Evolutionary conservation across 1,284 basidiomycete species (phyloP).

Genomic region (Limonomyces culmigenus): DNA sequence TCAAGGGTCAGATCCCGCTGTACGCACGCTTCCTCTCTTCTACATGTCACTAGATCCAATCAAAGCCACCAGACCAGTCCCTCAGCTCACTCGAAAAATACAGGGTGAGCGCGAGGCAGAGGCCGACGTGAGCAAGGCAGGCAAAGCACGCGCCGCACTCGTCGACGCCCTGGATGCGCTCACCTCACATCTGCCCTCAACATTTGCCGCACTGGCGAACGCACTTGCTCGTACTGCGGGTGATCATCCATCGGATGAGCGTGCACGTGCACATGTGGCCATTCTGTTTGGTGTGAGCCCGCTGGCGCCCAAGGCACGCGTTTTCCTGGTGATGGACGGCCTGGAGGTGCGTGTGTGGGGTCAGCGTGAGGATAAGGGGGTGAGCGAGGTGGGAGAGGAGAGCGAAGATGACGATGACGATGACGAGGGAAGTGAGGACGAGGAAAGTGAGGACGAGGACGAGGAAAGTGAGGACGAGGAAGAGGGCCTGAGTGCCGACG

Average conservation of each 20-base stretch:
- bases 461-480: slow-evolving; percentile 6
- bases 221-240: slow-evolving; percentile 25
- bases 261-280: slow-evolving; percentile 29
- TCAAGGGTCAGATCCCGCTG: slow-evolving; percentile 66
- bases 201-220: slow-evolving; percentile 51
- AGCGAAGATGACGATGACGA: slow-evolving; percentile 4
- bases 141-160: too few species aligned
- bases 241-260: slow-evolving; percentile 1
- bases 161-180: too few species aligned
- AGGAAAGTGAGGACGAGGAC: slow-evolving; percentile 8
- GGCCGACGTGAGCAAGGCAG: too few species aligned
- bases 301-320: slow-evolving; percentile 35
- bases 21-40: slow-evolving; percentile 19
- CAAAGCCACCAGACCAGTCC: slow-evolving; percentile 46
- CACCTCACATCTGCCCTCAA: slow-evolving; percentile 54
- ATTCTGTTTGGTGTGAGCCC: slow-evolving; percentile 49
- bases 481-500: too few species aligned
- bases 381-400: slow-evolving; percentile 1
- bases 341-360: slow-evolving; percentile 43
- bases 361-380: slow-evolving; percentile 14
- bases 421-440: slow-evolving; percentile 1
- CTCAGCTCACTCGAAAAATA: slow-evolving; percentile 43
- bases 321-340: slow-evolving; percentile 46
- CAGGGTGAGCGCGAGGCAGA: too few species aligned
- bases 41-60: slow-evolving; percentile 26